Evolutionary conservation across 345 rosid species (phyloP).

Genomic region (Erucastrum elatum): DNA sequence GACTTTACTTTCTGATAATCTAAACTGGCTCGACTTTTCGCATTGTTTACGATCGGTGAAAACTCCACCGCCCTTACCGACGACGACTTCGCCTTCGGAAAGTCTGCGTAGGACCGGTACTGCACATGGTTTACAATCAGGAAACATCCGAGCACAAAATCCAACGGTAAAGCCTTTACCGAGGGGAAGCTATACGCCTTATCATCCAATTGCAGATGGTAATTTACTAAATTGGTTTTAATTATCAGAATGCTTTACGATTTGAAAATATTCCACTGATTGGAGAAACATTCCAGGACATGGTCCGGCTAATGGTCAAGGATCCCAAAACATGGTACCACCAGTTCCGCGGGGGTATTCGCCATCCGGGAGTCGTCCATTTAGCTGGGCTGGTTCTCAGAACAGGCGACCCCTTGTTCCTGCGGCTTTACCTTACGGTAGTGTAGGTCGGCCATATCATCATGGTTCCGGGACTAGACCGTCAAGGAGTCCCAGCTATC

Average conservation of each 20-base stretch:
- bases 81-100: neutral
- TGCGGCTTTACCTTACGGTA: constrained; percentile 48
- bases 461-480: constrained; percentile 47
- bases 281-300: neutral
- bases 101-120: neutral
- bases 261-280: neutral
- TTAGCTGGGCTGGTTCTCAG: neutral
- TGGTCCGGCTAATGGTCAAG: neutral
- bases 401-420: constrained; percentile 40
- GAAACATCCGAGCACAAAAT: neutral
- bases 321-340: constrained; percentile 10
- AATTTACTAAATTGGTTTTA: neutral
- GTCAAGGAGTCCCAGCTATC: neutral
- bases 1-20: neutral
- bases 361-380: neutral
- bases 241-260: neutral
- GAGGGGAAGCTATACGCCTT: neutral
- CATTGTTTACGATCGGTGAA: neutral
- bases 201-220: neutral
- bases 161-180: neutral
- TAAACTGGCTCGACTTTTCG: neutral
- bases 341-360: constrained; percentile 37
- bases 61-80: neutral
- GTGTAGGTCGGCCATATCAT: neutral
- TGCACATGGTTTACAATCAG: neutral